These are phyloP conservation scores for Xylaria acuta DNA, from an alignment of 495 filamentous ascomycete genomes.

Conservation along the genomic window DNA sequence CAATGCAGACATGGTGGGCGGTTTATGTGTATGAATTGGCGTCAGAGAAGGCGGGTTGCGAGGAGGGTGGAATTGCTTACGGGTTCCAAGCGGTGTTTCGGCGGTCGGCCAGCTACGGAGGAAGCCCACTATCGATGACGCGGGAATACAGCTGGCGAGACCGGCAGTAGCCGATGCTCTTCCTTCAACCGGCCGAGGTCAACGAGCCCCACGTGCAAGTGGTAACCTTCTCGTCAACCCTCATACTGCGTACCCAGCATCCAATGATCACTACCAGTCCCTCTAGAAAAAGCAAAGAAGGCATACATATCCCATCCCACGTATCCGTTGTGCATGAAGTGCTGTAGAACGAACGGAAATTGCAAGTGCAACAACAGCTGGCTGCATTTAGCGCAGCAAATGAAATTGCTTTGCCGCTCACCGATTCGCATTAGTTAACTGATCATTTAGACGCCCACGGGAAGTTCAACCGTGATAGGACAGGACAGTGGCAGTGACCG, in stretches of 20 bases:
- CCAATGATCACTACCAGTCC: background rate
- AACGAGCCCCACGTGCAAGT: slow-evolving; percentile 14
- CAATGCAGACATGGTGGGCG: slow-evolving; percentile 73
- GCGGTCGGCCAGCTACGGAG: slow-evolving; percentile 15
- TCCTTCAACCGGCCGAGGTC: slow-evolving; percentile 23
- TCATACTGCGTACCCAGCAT: background rate
- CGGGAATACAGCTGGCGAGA: slow-evolving; percentile 38
- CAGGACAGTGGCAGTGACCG: background rate
- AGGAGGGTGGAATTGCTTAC: background rate
- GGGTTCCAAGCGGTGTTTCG: background rate
- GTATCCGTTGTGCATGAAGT: background rate
- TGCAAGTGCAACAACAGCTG: background rate
- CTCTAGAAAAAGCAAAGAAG: background rate
- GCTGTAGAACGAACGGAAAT: background rate
- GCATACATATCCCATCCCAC: background rate
- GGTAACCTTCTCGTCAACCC: background rate
- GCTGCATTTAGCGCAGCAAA: background rate
- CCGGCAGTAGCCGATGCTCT: slow-evolving; percentile 41
- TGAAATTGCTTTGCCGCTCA: background rate
- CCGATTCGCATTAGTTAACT: background rate
- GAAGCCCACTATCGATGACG: slow-evolving; percentile 34
- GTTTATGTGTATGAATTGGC: background rate
- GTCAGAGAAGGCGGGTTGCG: slow-evolving; percentile 8
- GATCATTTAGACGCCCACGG: background rate
- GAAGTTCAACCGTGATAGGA: background rate